Conservation (phyloP, 306 rosid genomes). For the Vicia faba region DNA sequence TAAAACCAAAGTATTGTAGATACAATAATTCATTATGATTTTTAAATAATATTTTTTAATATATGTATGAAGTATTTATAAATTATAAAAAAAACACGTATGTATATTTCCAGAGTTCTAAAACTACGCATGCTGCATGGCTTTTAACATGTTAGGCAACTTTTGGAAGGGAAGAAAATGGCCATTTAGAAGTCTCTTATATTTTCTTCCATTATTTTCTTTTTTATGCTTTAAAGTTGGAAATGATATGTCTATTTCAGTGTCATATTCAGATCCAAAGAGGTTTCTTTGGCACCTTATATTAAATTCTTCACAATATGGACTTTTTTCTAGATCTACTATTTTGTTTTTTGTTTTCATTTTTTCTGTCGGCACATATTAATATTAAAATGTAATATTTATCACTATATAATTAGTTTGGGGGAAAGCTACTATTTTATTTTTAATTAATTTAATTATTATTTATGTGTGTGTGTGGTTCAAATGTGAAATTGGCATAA, state of each 20-base stretch:
- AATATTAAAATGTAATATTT: neutral
- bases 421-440: neutral
- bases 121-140: slow-evolving; percentile 28
- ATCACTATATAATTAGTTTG: neutral
- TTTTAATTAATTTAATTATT: neutral
- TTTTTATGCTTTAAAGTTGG: neutral
- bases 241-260: neutral
- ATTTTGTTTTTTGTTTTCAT: neutral
- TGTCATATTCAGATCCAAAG: neutral
- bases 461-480: neutral
- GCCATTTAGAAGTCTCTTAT: neutral
- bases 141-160: slow-evolving; percentile 23
- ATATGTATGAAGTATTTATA: neutral
- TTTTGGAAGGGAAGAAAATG: neutral
- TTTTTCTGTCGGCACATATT: neutral
- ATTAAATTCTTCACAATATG: neutral
- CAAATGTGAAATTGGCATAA: neutral
- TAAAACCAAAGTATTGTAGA: neutral
- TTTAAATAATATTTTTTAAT: neutral
- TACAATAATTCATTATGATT: neutral
- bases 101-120: neutral
- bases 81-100: neutral
- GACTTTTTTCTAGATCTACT: neutral
- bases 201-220: neutral
- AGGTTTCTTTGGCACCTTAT: neutral